Base-by-base conservation (phyloP, 306 rosid genomes). In the Fragaria vesca region DNA sequence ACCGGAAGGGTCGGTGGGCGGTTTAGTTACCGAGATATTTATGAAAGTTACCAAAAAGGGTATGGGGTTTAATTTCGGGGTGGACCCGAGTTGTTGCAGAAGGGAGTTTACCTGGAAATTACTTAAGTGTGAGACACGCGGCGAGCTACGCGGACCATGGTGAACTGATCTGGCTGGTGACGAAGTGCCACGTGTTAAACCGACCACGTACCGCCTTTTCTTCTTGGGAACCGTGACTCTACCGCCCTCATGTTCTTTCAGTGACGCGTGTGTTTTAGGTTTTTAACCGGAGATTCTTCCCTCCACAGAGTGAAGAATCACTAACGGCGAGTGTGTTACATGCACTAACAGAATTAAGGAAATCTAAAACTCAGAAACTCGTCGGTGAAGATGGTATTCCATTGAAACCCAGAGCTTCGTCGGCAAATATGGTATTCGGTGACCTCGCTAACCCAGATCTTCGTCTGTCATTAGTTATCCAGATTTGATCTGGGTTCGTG, bases 201-300 rank as follows among this genome's bases (percentile, higher is more conserved):
- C 51, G 16, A 51, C 43, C 62, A 6, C 26, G 26, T 24, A 24
- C 38, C 20, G 54, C 78, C 51, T 21, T 81, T 8, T 0, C 21
- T 26, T 8, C 38, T 67, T 28, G 55, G 69, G 30, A 87, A 79
- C 67, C 84, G 87, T 89, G 91, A 84, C 47, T 78, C 79, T 6
- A 73, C 86, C 87, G 45, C 45, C 72, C 32, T 20, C 6, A 2
- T 12, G 73, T 38, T 28, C n/a, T 8, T 65, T 34, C 9, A 0
- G 54, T 1, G 76, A 81, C 96, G 81, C 91, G 93, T 89, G 87
- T 67, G 8, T 28, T 54, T 36, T 36, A 3, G 5, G 40, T 5
- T 36, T 36, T 36, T 36, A 24, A 28, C 1, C 30, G 30, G 30
- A 36, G 5, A 3, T 36, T 36, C 40, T 36, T 28, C 28, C 28